Percentiles rank a stretch among this genome's conserved stretches.
phyloP scores from a whole-genome alignment of 192 early-diverging fungal genomes.

The Umbelopsis sp. region DNA sequence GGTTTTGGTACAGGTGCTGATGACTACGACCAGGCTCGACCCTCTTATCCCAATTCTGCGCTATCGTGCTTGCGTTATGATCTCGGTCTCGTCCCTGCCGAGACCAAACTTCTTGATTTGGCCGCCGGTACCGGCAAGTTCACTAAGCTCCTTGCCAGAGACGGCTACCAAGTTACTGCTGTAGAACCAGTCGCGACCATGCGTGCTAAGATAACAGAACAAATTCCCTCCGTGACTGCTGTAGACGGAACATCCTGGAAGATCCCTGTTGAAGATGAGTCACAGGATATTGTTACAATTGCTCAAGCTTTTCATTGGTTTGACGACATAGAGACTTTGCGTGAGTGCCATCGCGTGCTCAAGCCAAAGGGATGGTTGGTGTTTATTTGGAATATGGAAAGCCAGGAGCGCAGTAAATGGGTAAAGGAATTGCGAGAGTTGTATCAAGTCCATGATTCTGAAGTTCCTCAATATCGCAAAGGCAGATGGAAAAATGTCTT shows the following conservation, averaged over 20 bases:
- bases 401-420: constrained; percentile 29
- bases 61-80: constrained; percentile 1
- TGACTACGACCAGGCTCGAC: constrained; percentile 32
- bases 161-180: constrained; percentile 23
- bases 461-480: constrained; percentile 52
- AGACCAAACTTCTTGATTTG: constrained; percentile 27
- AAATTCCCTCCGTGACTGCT: constrained; percentile 19
- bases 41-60: constrained; percentile 26
- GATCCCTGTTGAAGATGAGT: constrained; percentile 29
- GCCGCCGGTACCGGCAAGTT: constrained; percentile 42
- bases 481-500: constrained; percentile 45
- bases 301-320: constrained; percentile 61
- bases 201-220: constrained; percentile 26
- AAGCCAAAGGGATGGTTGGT: constrained; percentile 39
- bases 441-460: constrained; percentile 48
- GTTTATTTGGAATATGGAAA: constrained; percentile 57
- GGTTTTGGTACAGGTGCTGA: constrained; percentile 24
- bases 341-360: constrained; percentile 48
- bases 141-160: constrained; percentile 21
- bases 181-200: constrained; percentile 37
- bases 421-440: constrained; percentile 33
- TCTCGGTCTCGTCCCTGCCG: neutral
- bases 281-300: constrained; percentile 42
- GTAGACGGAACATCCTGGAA: constrained; percentile 38
- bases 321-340: constrained; percentile 41